Base-by-base conservation (phyloP, 208 protist species). In the Acanthamoeba royreba region DNA sequence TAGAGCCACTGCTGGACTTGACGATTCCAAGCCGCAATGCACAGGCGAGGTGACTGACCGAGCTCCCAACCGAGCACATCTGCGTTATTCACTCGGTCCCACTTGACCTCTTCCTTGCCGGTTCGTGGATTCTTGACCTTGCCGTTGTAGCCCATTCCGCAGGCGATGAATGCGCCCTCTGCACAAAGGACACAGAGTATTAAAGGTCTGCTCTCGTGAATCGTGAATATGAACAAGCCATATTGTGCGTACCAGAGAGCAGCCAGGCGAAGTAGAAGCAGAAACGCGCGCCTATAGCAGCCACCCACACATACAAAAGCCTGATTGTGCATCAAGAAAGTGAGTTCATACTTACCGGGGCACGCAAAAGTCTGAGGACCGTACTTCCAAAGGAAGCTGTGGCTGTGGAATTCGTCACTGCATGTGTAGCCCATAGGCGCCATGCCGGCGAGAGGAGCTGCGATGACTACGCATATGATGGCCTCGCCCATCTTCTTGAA, bases 211-310 rank as follows among this genome's bases (percentile, higher is more conserved):
- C n/a, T n/a, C n/a, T n/a, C n/a, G n/a, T n/a, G n/a, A n/a, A n/a
- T n/a, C n/a, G n/a, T n/a, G n/a, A n/a, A n/a, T n/a, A n/a, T n/a
- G n/a, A n/a, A n/a, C n/a, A n/a, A n/a, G n/a, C n/a, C n/a, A n/a
- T n/a, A n/a, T n/a, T n/a, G n/a, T n/a, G n/a, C 3, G 17, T 43
- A 77, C 66, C 66, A 11, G 66, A 77, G 1, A 86, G 74, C 17
- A 53, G 92, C 92, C 93, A 96, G 38, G 81, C 94, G 28, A 95
- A 95, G 15, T 96, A 95, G 63, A 94, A 96, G 53, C 72, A 94
- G 53, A 95, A 95, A 49, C 94, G 66, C 2, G 88, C 58, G 1
- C 85, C 33, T 28, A 86, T 2, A 15, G 38, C 13, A 4, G 74
- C 4, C 4, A 86, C 2, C n/a, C n/a, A 55, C 74, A 86, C 31